Evolutionary conservation across 78 protist genomes (phyloP).

Genomic region (Dictyostelium citrinum): DNA sequence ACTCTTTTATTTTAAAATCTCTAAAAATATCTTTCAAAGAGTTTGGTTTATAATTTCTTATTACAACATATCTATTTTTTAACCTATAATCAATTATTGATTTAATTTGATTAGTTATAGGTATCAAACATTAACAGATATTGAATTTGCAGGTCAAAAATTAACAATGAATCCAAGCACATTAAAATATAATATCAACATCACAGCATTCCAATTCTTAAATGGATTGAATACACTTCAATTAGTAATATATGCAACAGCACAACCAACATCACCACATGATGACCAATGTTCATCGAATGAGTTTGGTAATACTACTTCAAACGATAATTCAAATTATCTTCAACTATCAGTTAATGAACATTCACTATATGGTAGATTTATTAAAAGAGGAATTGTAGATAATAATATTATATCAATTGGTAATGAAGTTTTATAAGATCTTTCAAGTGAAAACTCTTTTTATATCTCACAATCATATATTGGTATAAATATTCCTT

Average conservation of each 20-base stretch:
- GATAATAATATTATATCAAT: background rate
- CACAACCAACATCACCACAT: background rate
- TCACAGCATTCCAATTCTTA: background rate
- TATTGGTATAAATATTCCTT: background rate
- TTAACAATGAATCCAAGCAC: background rate
- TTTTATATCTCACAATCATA: background rate
- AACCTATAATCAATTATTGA: too few species aligned
- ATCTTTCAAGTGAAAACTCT: background rate
- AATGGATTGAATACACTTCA: background rate
- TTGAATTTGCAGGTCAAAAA: background rate
- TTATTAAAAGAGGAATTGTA: background rate
- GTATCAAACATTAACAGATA: background rate
- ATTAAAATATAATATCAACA: background rate
- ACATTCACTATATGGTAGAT: background rate
- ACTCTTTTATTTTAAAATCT: background rate
- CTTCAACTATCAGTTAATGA: background rate
- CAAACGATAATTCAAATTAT: background rate
- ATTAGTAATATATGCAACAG: background rate
- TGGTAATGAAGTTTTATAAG: background rate
- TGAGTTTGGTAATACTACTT: background rate
- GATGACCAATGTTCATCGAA: background rate
- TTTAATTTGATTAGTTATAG: too few species aligned
- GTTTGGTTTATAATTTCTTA: background rate
- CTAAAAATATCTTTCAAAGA: background rate
- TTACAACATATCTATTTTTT: too few species aligned